Evolutionary conservation across 2,329 filamentous ascomycete genomes (phyloP).

Genomic region (Colletotrichum scovillei): DNA sequence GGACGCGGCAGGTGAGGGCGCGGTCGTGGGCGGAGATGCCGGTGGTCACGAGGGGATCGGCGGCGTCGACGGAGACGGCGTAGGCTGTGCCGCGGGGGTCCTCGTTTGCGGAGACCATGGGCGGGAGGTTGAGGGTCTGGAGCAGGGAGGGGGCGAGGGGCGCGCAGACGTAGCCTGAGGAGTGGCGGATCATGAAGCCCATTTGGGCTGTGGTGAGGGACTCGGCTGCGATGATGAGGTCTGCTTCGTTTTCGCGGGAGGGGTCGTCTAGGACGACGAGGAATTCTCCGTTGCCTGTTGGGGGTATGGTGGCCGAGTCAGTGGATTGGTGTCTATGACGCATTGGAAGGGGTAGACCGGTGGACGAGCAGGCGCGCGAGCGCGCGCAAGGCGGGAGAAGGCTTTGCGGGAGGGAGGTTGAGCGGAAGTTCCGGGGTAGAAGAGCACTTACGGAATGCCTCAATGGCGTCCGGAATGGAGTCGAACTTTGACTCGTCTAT

Average conservation of each 20-base stretch:
- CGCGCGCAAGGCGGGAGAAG: background rate
- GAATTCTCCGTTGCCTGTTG: conserved; percentile 82
- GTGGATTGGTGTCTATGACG: background rate
- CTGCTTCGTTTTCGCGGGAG: conserved; percentile 96
- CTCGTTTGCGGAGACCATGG: conserved; percentile 82
- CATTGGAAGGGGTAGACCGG: background rate
- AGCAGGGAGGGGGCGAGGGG: conserved; percentile 80
- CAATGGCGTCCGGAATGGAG: conserved; percentile 72
- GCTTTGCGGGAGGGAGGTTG: conserved; percentile 19
- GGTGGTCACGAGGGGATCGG: conserved; percentile 79
- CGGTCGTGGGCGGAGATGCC: conserved; percentile 93
- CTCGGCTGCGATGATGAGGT: conserved; percentile 93
- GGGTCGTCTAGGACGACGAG: conserved; percentile 95
- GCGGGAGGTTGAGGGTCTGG: conserved; percentile 79
- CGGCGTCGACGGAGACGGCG: conserved; percentile 87
- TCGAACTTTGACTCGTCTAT: conserved; percentile 69
- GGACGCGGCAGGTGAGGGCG: conserved; percentile 80
- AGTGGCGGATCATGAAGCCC: conserved; percentile 95
- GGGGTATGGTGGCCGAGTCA: conserved; percentile 6
- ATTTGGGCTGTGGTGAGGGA: conserved; percentile 89
- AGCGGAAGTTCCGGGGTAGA: background rate
- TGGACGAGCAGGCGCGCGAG: background rate
- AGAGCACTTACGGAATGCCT: conserved; percentile 69
- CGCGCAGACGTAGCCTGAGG: conserved; percentile 91
- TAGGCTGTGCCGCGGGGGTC: conserved; percentile 95